Conservation (phyloP, 2,329 filamentous ascomycete species). For the Alternaria brassicicola region DNA sequence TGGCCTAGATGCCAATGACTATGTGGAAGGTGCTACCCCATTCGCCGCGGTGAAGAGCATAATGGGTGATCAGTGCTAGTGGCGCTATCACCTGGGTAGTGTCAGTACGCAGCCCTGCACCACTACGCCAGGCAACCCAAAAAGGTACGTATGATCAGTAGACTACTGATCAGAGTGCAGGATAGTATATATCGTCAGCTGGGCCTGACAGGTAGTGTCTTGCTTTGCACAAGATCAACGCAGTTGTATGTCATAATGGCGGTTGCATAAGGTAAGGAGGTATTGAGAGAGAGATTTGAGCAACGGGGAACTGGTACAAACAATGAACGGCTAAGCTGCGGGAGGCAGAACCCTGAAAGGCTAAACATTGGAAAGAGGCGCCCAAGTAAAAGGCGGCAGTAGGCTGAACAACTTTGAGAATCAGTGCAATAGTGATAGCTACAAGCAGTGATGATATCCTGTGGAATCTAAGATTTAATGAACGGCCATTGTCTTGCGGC, state of each 20-base stretch:
- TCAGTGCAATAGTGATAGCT: background rate
- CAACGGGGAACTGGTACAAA: background rate
- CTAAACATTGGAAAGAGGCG: background rate
- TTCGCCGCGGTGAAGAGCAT: slow-evolving; percentile 29
- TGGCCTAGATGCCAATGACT: slow-evolving; percentile 20
- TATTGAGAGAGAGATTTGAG: background rate
- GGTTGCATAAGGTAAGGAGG: background rate
- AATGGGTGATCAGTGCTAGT: slow-evolving; percentile 34
- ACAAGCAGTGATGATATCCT: background rate
- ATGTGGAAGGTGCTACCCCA: slow-evolving; percentile 30
- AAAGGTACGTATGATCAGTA: no score
- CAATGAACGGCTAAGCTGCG: background rate
- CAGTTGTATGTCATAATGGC: background rate
- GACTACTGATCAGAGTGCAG: no score
- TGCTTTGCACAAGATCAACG: slow-evolving; percentile 27
- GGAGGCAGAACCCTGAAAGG: background rate
- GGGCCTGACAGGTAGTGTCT: no score
- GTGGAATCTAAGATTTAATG: background rate
- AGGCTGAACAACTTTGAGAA: background rate
- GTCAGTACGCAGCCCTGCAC: no score
- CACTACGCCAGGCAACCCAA: no score
- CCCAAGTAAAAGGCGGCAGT: background rate
- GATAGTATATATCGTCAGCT: no score
- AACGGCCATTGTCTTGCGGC: background rate
- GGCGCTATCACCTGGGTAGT: no score